phyloP scores from a whole-genome alignment of 306 rosid species.

The Cercis canadensis region DNA sequence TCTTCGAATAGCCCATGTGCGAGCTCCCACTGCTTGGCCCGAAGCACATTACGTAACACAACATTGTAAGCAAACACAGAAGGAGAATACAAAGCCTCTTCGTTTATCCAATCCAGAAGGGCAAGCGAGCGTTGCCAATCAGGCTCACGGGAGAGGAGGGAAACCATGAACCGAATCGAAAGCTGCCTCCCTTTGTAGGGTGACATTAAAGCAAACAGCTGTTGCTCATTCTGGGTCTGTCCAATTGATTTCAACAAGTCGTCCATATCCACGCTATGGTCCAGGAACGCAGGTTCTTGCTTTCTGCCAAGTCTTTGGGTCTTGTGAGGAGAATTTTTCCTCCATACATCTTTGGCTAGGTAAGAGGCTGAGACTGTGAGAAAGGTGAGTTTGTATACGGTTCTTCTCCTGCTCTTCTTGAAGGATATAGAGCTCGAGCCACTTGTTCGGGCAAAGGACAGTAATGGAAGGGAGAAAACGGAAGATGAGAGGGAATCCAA shows the following conservation, averaged over 20 bases:
- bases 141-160: slow-evolving; percentile 75
- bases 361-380: slow-evolving; percentile 33
- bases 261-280: slow-evolving; percentile 85
- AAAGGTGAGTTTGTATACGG: slow-evolving; percentile 14
- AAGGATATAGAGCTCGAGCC: slow-evolving; percentile 19
- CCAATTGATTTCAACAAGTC: slow-evolving; percentile 64
- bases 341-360: slow-evolving; percentile 67
- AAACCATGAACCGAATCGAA: slow-evolving; percentile 83
- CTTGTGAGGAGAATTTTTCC: slow-evolving; percentile 44
- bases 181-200: slow-evolving; percentile 66
- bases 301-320: slow-evolving; percentile 35
- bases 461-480: slow-evolving; percentile 26
- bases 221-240: slow-evolving; percentile 62
- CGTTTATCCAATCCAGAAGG: slow-evolving; percentile 86
- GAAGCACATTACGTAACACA: slow-evolving; percentile 79
- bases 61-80: slow-evolving; percentile 86
- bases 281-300: slow-evolving; percentile 43
- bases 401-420: slow-evolving; percentile 22
- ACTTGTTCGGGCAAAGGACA: slow-evolving; percentile 29
- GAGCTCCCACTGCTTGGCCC: slow-evolving; percentile 76
- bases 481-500: slow-evolving; percentile 35
- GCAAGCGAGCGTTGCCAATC: slow-evolving; percentile 94
- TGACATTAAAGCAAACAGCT: slow-evolving; percentile 67
- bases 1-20: slow-evolving; percentile 95
- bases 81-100: slow-evolving; percentile 76